Conservation (phyloP, 1,139 yeast species). For the Pichia cactophila region DNA sequence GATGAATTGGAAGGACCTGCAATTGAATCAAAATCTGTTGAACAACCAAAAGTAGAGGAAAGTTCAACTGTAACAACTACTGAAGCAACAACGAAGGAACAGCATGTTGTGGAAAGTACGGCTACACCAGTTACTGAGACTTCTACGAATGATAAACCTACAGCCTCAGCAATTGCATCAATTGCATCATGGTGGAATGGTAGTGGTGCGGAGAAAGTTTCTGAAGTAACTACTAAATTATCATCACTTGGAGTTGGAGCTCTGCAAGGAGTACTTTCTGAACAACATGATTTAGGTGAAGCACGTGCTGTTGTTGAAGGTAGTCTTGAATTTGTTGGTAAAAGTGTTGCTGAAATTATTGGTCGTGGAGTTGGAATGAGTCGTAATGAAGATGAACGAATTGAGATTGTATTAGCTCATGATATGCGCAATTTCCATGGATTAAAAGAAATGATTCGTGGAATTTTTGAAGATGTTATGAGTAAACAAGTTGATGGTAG, state of each 20-base stretch:
- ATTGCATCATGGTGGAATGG: constrained; percentile 76
- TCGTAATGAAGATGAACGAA: constrained; percentile 58
- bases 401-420: constrained; percentile 74
- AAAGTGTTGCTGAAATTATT: constrained; percentile 38
- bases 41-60: constrained; percentile 25
- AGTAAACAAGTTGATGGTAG: constrained; percentile 87
- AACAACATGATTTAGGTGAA: constrained; percentile 26
- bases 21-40: constrained; percentile 36
- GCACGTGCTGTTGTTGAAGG: constrained; percentile 23
- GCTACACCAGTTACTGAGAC: too few relatives aligned
- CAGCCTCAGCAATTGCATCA: constrained; percentile 37
- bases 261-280: constrained; percentile 20
- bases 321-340: constrained; percentile 32
- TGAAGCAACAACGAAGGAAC: neutral
- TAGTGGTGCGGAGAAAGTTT: constrained; percentile 70
- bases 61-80: neutral
- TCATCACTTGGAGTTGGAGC: constrained; percentile 60
- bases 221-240: constrained; percentile 41
- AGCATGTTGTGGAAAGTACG: too few relatives aligned
- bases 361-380: constrained; percentile 37
- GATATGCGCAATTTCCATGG: constrained; percentile 70
- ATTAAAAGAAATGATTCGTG: constrained; percentile 52
- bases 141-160: neutral
- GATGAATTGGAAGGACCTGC: constrained; percentile 54
- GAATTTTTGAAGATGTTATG: constrained; percentile 76